Base-by-base conservation (phyloP, 352 stramenopile species). In the Stramenopiles sp. region DNA sequence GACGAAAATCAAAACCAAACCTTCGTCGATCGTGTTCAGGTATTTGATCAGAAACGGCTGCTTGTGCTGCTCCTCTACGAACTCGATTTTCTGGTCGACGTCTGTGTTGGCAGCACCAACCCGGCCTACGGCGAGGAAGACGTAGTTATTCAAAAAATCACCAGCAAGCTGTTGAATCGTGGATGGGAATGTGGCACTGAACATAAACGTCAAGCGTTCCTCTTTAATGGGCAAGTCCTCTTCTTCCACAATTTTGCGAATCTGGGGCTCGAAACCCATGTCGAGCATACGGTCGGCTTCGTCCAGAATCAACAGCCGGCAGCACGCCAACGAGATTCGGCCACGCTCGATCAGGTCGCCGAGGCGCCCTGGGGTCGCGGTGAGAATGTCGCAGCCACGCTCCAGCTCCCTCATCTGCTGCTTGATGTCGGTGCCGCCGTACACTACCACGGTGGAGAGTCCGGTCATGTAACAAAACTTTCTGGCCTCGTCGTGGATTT, bases 241-340 rank as follows among this genome's bases (percentile, higher is more conserved):
- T 81, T 97, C 87, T 84, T 98, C 90, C 12, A 99, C 94, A 79
- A 99, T 99, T 43, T 91, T 86, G 77, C 93, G 89, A 80, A 99
- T 98, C 82, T 98, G 91, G 30, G 93, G 94, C 82, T 98, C 94
- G 79, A 99, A 99, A 80, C 94, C 96, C 95, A 99, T 99, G 78
- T 99, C 95, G 32, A 99, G 85, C 94, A 99, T 99, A 78, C 94
- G 87, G 84, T 99, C 96, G 73, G 94, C 94, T 82, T 99, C 96
- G 80, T 99, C 96, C n/a, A 99, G 84, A 74, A 98, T 91, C 34
- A 99, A 79, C 82, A 98, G 90, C 12, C 86, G 86, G 69, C 97
- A 96, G 76, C 80, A 84, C 1, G 81, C 77, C n/a, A 98, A 83
- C 73, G 83, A 91, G 32, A 98, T 86, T 74, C 89, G 85, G 18